Evolutionary conservation across 257 asterid genomes (phyloP), one percentile per base, ranked within the genome.

Genomic region (Datura wrightii): DNA sequence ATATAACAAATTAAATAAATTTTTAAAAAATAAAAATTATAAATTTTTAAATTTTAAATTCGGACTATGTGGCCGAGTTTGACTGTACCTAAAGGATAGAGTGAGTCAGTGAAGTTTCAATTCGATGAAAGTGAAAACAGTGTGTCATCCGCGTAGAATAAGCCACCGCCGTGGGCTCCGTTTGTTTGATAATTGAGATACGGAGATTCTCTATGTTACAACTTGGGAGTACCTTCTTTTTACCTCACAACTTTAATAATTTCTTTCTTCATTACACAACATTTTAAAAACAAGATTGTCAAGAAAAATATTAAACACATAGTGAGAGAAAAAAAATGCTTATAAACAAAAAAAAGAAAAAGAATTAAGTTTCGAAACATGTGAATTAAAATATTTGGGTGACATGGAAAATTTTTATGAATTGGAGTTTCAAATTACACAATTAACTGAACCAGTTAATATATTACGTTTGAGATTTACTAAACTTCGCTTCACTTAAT

Each of bases 81-180:
- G 31, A 24, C 31, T 24, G 31, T 24, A 52, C 5, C 69, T 62
- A 9, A 62, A 62, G 0, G 16, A 62, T 62, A 62, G 41, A 24
- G 4, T 62, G 69, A 10, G 5, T 41, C 79, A 8, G 36, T 42
- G 37, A 70, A 2, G 5, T 70, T 70, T 70, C 79, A 70, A 42
- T 70, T 70, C 79, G 1, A 42, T 42, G 72, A n/a, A 24, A 70
- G 55, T 42, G 42, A 2, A 18, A 58, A 42, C 18, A 70, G 53
- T 8, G 54, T 39, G 8, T 18, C 16, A 41, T 41, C 8, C 55
- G 79, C 55, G 37, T 42, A 71, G 5, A 42, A 70, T 15, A 41
- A 54, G 78, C 50, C 79, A 41, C 79, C 54, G 5, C 37, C 37
- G 79, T 42, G 79, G 79, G 79, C 79, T 69, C 79, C 55, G 2